Conservation (phyloP, 1,284 basidiomycete genomes). For the Thelephora terrestris region DNA sequence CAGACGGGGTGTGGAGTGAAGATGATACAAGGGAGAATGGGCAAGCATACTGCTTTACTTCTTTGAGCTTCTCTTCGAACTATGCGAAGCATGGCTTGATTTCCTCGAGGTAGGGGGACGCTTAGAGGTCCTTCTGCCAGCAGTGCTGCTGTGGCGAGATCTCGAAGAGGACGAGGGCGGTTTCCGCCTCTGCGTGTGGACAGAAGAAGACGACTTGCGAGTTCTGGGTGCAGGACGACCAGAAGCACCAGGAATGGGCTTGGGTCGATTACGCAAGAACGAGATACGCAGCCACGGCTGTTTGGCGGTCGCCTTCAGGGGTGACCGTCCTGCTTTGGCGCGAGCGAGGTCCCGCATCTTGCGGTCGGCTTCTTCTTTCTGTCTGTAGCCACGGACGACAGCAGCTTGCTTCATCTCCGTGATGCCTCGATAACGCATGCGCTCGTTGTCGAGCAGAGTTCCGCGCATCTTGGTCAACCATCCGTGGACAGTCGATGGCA, state of each 20-base stretch:
- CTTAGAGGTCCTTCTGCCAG: too few relatives aligned
- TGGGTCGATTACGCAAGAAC: background rate
- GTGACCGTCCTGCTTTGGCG: slow-evolving; percentile 39
- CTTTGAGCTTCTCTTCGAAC: too few relatives aligned
- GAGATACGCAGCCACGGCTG: background rate
- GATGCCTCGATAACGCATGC: slow-evolving; percentile 39
- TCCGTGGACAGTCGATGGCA: slow-evolving; percentile 4
- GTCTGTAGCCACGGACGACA: slow-evolving; percentile 16
- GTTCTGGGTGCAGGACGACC: too few relatives aligned
- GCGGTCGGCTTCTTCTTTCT: slow-evolving; percentile 4
- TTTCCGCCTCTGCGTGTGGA: too few relatives aligned
- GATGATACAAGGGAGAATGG: too few relatives aligned
- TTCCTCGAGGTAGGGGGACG: too few relatives aligned
- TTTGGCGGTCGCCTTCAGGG: background rate
- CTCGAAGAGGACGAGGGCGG: too few relatives aligned
- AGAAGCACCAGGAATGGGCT: background rate
- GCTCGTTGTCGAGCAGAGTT: slow-evolving; percentile 56
- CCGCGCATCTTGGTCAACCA: slow-evolving; percentile 61
- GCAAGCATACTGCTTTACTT: too few relatives aligned
- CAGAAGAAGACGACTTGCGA: too few relatives aligned
- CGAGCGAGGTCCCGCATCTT: slow-evolving; percentile 10
- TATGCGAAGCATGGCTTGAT: too few relatives aligned
- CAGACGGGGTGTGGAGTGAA: too few relatives aligned
- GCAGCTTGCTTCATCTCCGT: slow-evolving; percentile 27
- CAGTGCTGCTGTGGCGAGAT: too few relatives aligned